Evolutionary conservation across 768 basidiomycete species (phyloP).

Genomic region (Kwoniella mangroviensis): DNA sequence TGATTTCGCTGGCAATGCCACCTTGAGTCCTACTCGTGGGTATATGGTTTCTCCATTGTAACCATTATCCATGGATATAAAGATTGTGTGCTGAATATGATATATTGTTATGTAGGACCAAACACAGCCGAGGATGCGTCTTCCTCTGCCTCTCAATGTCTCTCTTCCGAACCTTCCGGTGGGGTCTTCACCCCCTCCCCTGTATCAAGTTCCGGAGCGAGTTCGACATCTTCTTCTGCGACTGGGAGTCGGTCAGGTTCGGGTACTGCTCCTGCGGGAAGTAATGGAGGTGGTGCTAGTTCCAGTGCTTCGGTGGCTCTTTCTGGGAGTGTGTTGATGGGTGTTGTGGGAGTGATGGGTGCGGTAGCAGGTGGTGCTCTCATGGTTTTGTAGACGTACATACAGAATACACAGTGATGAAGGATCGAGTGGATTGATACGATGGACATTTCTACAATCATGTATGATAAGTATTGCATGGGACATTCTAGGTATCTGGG

Average conservation of each 20-base stretch:
- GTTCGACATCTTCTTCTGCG: neutral
- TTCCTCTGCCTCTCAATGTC: conserved; percentile 48
- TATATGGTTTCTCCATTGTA: conserved; percentile 8
- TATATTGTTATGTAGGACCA: conserved; percentile 37
- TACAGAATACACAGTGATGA: neutral
- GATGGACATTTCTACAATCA: neutral
- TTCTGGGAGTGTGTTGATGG: neutral
- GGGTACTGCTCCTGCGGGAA: neutral
- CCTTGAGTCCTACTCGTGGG: conserved; percentile 60
- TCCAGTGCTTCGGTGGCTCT: neutral
- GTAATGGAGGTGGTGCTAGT: neutral
- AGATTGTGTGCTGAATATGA: neutral
- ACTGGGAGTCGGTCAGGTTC: conserved; percentile 5
- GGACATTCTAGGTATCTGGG: neutral
- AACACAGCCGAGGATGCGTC: conserved; percentile 56
- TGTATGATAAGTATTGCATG: neutral
- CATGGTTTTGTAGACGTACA: neutral
- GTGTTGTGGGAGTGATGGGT: conserved; percentile 3
- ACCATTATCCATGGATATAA: too few relatives aligned
- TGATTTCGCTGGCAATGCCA: conserved; percentile 82
- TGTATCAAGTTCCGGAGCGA: conserved; percentile 2
- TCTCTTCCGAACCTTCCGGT: conserved; percentile 47
- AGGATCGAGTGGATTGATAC: neutral
- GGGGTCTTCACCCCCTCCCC: conserved; percentile 49
- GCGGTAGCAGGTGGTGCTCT: conserved; percentile 7